phyloP scores from a whole-genome alignment of 441 rosid genomes.

The Gossypium armourianum region DNA sequence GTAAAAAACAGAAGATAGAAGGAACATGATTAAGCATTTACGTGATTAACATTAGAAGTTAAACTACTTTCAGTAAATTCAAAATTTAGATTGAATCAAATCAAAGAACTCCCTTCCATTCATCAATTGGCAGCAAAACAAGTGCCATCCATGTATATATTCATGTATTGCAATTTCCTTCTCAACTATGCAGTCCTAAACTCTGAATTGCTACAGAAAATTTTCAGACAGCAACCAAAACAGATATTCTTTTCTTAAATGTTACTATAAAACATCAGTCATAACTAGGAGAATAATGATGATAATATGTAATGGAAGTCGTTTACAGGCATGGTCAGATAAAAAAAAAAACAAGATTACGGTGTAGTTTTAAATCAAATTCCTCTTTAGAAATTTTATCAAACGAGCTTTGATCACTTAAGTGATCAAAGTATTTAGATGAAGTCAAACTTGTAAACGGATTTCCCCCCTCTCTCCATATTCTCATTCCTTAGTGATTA shows the following conservation, averaged over 20 bases:
- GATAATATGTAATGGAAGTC: neutral
- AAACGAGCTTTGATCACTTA: neutral
- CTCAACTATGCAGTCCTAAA: neutral
- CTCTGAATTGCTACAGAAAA: neutral
- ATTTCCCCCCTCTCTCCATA: neutral
- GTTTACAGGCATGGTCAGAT: neutral
- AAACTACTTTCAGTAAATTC: neutral
- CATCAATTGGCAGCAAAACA: neutral
- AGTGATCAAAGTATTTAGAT: neutral
- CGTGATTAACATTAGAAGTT: neutral
- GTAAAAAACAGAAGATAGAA: neutral
- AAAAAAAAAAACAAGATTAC: neutral
- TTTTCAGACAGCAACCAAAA: neutral
- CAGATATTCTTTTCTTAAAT: neutral
- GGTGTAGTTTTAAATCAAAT: neutral
- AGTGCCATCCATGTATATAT: neutral
- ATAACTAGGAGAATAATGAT: neutral
- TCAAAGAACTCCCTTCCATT: neutral
- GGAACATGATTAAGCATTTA: neutral
- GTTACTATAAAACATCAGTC: neutral
- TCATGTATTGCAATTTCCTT: neutral
- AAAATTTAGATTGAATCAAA: neutral
- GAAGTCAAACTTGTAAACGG: neutral
- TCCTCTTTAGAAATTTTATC: neutral
- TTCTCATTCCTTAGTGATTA: neutral